Base-by-base conservation (phyloP, 345 rosid genomes). In the Diplotaxis tenuifolia region DNA sequence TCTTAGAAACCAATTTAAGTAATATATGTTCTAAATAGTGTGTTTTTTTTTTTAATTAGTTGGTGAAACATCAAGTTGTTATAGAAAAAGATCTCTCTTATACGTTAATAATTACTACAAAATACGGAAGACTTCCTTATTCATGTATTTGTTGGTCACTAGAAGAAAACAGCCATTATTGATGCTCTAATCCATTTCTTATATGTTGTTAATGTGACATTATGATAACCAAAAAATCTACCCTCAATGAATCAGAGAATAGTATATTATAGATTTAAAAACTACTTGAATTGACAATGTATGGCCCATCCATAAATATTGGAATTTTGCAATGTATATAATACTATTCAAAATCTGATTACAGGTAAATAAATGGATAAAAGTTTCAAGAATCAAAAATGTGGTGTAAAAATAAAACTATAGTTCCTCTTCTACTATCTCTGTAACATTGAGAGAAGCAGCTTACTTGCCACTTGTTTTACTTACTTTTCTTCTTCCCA, bases 401-500 rank as follows among this genome's bases (percentile, higher is more conserved):
- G 66, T 45, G 73, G 12, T 75, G 49, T 60, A 34, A 74, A n/a
- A 27, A 6, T 9, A 22, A 6, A 52, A 4, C 11, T 16, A n/a
- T n/a, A n/a, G n/a, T n/a, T n/a, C 1, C 57, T 27, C 6, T 38
- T 29, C 23, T 42, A 7, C 10, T 45, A 58, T 66, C 23, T 66
- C n/a, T 72, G 18, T 15, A 59, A 20, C 58, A 75, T 18, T 4
- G 23, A 0, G 23, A 9, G 22, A 31, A 34, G 47, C 49, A 62
- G 57, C 56, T 56, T 65, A 42, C 23, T 32, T 32, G 45, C 31
- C 27, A 67, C 15, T 59, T 67, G 68, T 25, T 69, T n/a, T 49
- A 76, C 80, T 70, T 76, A 67, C 20, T 76, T 71, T 77, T 77
- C 69, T 66, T 77, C 65, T 77, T 77, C 53, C 80, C 80, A 59